phyloP scores from a whole-genome alignment of 495 filamentous ascomycete species.

The Penicillium canariense region DNA sequence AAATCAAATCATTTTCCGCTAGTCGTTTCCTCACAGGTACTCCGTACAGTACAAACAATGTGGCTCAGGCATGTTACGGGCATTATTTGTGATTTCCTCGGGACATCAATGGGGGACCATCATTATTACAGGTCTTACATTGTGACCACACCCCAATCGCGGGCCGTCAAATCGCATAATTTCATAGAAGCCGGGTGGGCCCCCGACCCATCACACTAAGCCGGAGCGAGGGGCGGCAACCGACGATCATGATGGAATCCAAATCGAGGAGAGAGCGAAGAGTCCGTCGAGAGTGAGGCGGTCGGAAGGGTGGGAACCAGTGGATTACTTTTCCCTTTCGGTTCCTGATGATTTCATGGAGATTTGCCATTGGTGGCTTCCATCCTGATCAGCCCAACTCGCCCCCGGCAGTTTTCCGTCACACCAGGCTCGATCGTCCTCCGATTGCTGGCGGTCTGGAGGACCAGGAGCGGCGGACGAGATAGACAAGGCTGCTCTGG shows the following conservation, averaged over 20 bases:
- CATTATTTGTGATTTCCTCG: background rate
- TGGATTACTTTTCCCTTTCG: background rate
- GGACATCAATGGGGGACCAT: background rate
- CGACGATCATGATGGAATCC: slow-evolving; percentile 21
- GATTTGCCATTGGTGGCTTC: background rate
- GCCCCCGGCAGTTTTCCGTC: slow-evolving; percentile 5
- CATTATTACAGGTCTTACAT: background rate
- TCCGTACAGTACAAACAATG: background rate
- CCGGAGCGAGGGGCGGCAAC: slow-evolving; percentile 10
- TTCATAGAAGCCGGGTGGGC: slow-evolving; percentile 8
- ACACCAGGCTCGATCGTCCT: background rate
- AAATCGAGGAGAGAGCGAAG: slow-evolving; percentile 3
- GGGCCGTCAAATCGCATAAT: background rate
- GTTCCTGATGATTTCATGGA: slow-evolving; percentile 1
- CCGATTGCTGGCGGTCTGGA: slow-evolving; percentile 19
- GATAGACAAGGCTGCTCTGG: background rate
- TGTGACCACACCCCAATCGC: background rate
- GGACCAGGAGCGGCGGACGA: background rate
- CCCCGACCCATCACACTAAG: slow-evolving; percentile 6
- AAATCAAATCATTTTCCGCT: background rate
- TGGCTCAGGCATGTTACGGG: slow-evolving; percentile 12
- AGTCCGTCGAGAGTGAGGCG: background rate
- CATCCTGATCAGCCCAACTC: background rate
- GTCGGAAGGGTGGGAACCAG: background rate
- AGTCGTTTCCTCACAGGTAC: background rate